Base-by-base conservation (phyloP, 352 stramenopile species). In the Globisporangium parvum region DNA sequence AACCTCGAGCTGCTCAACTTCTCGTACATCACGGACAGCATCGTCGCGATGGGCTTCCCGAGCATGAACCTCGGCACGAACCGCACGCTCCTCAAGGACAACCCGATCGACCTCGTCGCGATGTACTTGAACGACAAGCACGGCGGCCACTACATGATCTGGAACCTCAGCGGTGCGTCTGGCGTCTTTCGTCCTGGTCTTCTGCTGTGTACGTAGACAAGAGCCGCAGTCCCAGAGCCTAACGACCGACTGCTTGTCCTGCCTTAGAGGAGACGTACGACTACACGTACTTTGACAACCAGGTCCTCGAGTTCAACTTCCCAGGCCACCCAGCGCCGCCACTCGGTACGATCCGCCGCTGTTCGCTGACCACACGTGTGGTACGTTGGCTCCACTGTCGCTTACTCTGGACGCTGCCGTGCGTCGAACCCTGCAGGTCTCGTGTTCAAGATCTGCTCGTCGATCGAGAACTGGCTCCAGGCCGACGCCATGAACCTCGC, bases 281-380 rank as follows among this genome's bases (percentile, higher is more conserved):
- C 71, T 94, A 96, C 59, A 63, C 73, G 15, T 84, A 92, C 55
- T 97, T 99, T 57, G 85, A 98, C 64, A 96, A 98, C 63, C 92
- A 98, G 70, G 75, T 99, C 46, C 69, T 99, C 18, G 91, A 98
- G 49, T 99, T 97, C 69, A 95, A 96, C 60, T 99, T 99, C 77
- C 96, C 96, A 6, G 96, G 96, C 17, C 93, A 97, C 64, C 96
- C 96, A 0, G 95, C 94, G 17, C 96, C 96, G 6, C 96, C 96
- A 23, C 75, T 99, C n/a, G 96, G 72, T 83, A 63, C 17, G 65
- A 39, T 20, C 2, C 10, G 6, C 35, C 23, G 4, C 5, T 15
- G 18, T 41, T 35, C 11, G 24, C 18, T 51, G 24, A 23, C n/a
- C 9, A 44, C 23, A 24, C 14, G 35, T 17, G 2, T 12, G 15